Base-by-base conservation (phyloP, 805 yeast species). In the Metschnikowia henanensis region DNA sequence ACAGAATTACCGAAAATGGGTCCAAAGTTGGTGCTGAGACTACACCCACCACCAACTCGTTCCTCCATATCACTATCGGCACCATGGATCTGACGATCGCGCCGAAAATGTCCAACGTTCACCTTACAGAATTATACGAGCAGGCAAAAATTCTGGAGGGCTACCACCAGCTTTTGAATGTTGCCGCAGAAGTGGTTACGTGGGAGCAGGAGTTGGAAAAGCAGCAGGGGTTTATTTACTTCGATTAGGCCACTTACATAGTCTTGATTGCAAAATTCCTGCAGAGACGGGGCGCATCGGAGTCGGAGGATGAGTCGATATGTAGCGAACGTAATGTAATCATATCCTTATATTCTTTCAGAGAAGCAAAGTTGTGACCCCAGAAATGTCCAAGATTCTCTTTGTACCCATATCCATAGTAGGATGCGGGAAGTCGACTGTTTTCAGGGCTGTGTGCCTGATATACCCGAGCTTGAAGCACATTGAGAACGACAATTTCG, bases 371-470 rank as follows among this genome's bases (percentile, higher is more conserved):
- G n/a, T n/a, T n/a, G n/a, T n/a, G n/a, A n/a, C n/a, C n/a, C n/a
- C n/a, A n/a, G n/a, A n/a, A n/a, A n/a, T 38, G 42, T 35, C 43
- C 43, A 83, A 82, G 52, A 84, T 79, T 58, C 75, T 87, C 0
- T 56, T 94, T 3, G 77, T 89, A 1, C 92, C 98, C 0, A 80
- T 91, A 3, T 90, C 97, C 0, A 89, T 96, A 0, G 78, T 92
- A 39, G 98, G 98, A 0, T 88, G 97, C 63, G 99, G 99, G 6
- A 94, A 94, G 59, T 90, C 97, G 0, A 89, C 97, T 0, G 77
- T 87, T 0, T 79, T 87, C 5, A 59, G 79, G 28, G 81, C 91
- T 0, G 66, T 94, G 31, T 49, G 56, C 0, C 57, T 71, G 8
- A 61, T 91, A 8, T 82, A 70, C 43, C 82, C 66, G 0, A 44